Evolutionary conservation across 139 green algal species (phyloP).

Genomic region (Volvox reticuliferus): DNA sequence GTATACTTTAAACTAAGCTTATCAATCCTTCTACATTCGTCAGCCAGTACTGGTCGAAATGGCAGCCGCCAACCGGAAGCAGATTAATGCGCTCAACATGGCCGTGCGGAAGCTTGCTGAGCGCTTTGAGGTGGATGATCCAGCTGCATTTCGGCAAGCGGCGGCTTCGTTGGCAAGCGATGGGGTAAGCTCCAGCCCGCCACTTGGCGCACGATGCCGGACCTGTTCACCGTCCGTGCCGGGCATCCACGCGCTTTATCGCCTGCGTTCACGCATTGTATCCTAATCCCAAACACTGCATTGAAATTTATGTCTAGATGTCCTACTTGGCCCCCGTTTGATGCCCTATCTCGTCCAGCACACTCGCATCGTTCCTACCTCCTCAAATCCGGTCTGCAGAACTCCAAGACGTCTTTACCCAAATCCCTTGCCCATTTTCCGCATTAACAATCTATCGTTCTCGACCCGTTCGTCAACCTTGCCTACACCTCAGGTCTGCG

Average conservation of each 20-base stretch:
- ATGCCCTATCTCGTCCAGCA: neutral
- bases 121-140: neutral
- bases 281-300: no score
- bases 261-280: no score
- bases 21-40: no score
- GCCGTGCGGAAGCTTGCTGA: conserved; percentile 5
- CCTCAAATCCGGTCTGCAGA: no score
- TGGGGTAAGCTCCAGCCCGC: neutral
- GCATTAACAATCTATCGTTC: neutral
- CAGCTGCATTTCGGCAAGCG: neutral
- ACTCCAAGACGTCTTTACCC: no score
- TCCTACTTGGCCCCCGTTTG: no score
- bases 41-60: neutral
- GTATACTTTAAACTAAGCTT: no score
- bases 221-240: no score
- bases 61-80: neutral
- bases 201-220: neutral
- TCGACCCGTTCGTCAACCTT: neutral
- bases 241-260: no score
- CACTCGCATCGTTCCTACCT: neutral
- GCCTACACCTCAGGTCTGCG: conserved; percentile 1
- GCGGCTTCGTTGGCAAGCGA: neutral
- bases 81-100: neutral
- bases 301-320: no score
- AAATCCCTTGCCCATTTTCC: no score